Evolutionary conservation across 2,329 filamentous ascomycete species (phyloP).

Genomic region (Diaporthe aspalathi): DNA sequence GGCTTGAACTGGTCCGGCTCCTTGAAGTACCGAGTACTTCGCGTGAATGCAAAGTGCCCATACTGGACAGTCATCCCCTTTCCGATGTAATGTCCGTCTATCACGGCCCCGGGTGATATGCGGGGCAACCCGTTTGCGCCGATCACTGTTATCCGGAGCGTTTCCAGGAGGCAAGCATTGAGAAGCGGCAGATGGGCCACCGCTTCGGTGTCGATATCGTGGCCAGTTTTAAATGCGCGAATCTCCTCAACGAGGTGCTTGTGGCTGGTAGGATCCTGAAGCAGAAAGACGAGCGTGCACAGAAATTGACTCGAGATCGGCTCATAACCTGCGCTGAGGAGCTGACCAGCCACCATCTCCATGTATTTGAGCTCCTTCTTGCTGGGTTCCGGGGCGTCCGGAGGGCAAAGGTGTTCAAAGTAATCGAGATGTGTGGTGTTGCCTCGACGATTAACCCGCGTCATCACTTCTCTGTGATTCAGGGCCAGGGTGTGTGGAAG

Average conservation of each 20-base stretch:
- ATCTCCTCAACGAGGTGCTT: not conserved
- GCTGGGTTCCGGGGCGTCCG: not conserved
- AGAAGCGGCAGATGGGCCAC: not conserved
- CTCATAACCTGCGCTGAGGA: not conserved
- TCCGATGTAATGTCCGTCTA: not conserved
- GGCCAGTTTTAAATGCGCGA: not conserved
- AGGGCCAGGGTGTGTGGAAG: not conserved
- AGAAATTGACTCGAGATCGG: conserved; percentile 10
- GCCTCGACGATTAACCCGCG: not conserved
- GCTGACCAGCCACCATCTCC: conserved; percentile 8
- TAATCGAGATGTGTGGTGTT: conserved; percentile 1
- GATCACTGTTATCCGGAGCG: not conserved
- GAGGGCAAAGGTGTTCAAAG: not conserved
- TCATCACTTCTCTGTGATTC: not conserved
- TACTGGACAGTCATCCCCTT: conserved; percentile 8
- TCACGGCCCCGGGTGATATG: not conserved
- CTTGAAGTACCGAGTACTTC: not conserved
- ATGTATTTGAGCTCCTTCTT: not conserved
- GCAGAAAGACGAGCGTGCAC: not conserved
- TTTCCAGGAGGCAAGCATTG: conserved; percentile 3
- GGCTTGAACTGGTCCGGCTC: not conserved
- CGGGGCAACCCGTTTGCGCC: not conserved
- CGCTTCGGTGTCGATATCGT: not conserved
- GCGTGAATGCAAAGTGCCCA: conserved; percentile 1
- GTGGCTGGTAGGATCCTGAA: not conserved